Percentiles rank a stretch among this genome's conserved stretches.
These are phyloP conservation scores for Symbiodinium pilosum DNA, from an alignment of 73 alveolate genomes.

Conservation along the genomic window DNA sequence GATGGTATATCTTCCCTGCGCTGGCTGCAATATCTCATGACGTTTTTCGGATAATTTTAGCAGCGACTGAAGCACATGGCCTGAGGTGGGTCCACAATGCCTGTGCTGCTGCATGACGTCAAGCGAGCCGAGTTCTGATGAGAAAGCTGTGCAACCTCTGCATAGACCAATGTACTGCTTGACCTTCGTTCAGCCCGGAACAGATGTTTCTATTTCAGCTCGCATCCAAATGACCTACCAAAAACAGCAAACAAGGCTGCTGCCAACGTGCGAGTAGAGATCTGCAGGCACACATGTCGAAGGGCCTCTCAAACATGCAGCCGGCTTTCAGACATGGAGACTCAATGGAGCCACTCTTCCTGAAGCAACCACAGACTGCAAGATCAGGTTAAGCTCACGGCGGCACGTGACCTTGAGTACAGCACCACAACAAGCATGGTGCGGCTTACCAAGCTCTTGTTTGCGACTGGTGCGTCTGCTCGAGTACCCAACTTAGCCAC, in stretches of 20 bases:
- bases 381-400: not conserved
- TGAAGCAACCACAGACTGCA: not conserved
- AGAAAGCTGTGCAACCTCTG: not conserved
- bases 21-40: too few species aligned
- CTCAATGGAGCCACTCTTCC: not conserved
- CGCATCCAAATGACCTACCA: too few species aligned
- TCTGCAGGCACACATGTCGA: not conserved
- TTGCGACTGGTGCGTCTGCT: too few species aligned
- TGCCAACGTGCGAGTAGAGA: not conserved
- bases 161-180: slow-evolving; percentile 10
- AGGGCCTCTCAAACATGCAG: not conserved
- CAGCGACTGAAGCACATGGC: not conserved
- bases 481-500: slow-evolving; percentile 1
- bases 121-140: not conserved
- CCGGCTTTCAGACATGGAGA: not conserved
- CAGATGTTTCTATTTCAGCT: too few species aligned
- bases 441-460: too few species aligned
- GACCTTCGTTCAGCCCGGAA: too few species aligned
- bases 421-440: too few species aligned
- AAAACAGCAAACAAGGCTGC: not conserved
- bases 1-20: too few species aligned
- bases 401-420: not conserved
- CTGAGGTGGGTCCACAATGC: slow-evolving; percentile 2
- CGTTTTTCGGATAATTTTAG: too few species aligned
- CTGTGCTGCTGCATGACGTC: not conserved